Base-by-base conservation (phyloP, 164 flowering plant genomes). In the Tinospora cordifolia region DNA sequence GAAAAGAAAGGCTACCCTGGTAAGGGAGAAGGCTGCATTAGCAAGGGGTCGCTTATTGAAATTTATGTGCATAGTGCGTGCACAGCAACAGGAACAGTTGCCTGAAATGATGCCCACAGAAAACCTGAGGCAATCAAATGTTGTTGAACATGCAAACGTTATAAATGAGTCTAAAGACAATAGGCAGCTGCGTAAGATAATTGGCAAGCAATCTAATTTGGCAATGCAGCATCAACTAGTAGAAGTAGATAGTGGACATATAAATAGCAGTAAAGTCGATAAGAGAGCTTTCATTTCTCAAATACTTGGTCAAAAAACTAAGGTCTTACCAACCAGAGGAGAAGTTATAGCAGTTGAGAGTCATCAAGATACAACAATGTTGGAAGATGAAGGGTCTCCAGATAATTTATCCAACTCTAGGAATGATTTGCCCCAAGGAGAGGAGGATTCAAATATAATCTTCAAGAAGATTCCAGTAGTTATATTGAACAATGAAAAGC, bases 31-130 rank as follows among this genome's bases (percentile, higher is more conserved):
- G 59, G 67, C 69, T 22, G 71, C 81, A 44, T 27, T 76, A 64
- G 84, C 85, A 69, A 84, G 79, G 76, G 87, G 83, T 66, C 77
- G 65, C 63, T 70, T 87, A 22, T 60, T 75, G 60, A 70, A 71
- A 17, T 88, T 86, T 74, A 44, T 81, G 63, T 67, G 73, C 25
- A 34, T 47, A 46, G 68, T 65, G 21, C 22, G 49, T 57, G 65
- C 26, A 66, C 27, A 57, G 59, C 70, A 39, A 36, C 49, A 65
- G 21, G 60, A 64, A 40, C 68, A 72, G n/a, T 44, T 47, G 63
- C 26, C 75, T 17, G 58, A 21, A 40, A 70, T 3, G 38, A 75
- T 47, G 11, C 44, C 11, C 13, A 38, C 41, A 54, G 30, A 69
- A 57, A 70, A 66, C 51, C 49, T 26, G 26, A 73, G 40, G 30